Percentiles rank a stretch among this genome's conserved stretches.
These are phyloP conservation scores for Lactarius vividus DNA, from an alignment of 768 basidiomycete genomes.

Conservation along the genomic window DNA sequence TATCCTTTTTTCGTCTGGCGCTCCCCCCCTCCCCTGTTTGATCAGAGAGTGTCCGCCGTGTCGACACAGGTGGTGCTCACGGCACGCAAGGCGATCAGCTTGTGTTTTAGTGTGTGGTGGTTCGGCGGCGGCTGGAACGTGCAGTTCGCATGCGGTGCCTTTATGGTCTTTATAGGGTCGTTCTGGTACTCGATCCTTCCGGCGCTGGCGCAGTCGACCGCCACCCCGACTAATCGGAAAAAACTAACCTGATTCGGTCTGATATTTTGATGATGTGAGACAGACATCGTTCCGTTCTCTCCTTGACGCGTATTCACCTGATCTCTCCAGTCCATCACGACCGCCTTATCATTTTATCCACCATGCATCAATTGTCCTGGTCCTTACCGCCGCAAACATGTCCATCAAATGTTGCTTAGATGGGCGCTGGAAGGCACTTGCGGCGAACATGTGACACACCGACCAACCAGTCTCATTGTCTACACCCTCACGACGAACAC, in stretches of 20 bases:
- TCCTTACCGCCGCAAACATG: neutral
- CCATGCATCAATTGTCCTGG: neutral
- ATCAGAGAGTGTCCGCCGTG: slow-evolving; percentile 65
- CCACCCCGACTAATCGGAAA: slow-evolving; percentile 17
- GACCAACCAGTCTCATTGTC: slow-evolving; percentile 23
- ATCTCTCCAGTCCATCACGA: neutral
- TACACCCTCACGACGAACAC: slow-evolving; percentile 25
- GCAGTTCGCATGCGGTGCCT: slow-evolving; percentile 62
- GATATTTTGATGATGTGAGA: neutral
- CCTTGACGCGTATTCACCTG: neutral
- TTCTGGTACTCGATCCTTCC: slow-evolving; percentile 45
- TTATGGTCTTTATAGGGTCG: slow-evolving; percentile 72
- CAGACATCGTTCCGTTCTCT: neutral
- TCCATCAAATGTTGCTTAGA: neutral
- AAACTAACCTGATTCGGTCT: slow-evolving; percentile 5
- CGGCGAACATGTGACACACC: neutral
- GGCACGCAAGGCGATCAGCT: slow-evolving; percentile 73
- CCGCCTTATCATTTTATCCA: neutral
- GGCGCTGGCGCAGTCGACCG: slow-evolving; percentile 14
- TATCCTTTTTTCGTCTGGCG: neutral
- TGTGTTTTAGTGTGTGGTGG: slow-evolving; percentile 83
- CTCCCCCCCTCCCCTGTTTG: neutral
- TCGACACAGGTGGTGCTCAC: slow-evolving; percentile 82
- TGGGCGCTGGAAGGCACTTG: neutral
- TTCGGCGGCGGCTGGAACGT: slow-evolving; percentile 72